Evolutionary conservation across 2,329 filamentous ascomycete species (phyloP).

Genomic region (Claviceps humidiphila): DNA sequence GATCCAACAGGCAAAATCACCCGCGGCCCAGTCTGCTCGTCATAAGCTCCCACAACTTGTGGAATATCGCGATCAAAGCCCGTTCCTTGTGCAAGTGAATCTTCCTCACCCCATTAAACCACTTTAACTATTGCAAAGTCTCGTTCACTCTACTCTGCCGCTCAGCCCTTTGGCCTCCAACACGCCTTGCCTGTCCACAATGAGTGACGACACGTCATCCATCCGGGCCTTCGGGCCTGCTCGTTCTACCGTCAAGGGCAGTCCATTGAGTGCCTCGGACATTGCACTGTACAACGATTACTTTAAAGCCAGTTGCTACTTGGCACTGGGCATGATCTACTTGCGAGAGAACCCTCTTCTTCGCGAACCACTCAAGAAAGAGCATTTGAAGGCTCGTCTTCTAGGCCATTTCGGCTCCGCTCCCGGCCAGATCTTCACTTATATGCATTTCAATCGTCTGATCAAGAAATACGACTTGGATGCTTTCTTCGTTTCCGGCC

Average conservation of each 20-base stretch:
- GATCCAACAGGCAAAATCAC: background rate
- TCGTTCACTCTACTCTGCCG: background rate
- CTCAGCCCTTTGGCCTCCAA: background rate
- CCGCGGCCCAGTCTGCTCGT: background rate
- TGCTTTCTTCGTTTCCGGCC: constrained; percentile 60
- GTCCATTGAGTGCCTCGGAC: constrained; percentile 52
- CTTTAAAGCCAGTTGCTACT: constrained; percentile 62
- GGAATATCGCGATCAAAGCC: background rate
- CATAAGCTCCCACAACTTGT: background rate
- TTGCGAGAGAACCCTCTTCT: constrained; percentile 62
- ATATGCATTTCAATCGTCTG: constrained; percentile 69
- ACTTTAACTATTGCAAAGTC: background rate
- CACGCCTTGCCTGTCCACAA: constrained; percentile 8
- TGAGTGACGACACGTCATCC: constrained; percentile 32
- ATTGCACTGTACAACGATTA: constrained; percentile 57
- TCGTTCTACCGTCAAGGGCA: constrained; percentile 48
- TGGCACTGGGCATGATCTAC: constrained; percentile 71
- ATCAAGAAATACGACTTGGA: constrained; percentile 71
- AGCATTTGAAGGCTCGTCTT: constrained; percentile 61
- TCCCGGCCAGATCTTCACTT: constrained; percentile 70
- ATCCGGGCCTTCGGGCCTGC: constrained; percentile 53
- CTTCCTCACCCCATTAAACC: background rate
- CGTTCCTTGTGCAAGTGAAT: background rate
- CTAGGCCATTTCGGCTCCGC: constrained; percentile 71
- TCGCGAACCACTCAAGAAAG: constrained; percentile 50